Evolutionary conservation across 148 eudicot genomes (phyloP).

Genomic region (Dysphania ambrosioides): DNA sequence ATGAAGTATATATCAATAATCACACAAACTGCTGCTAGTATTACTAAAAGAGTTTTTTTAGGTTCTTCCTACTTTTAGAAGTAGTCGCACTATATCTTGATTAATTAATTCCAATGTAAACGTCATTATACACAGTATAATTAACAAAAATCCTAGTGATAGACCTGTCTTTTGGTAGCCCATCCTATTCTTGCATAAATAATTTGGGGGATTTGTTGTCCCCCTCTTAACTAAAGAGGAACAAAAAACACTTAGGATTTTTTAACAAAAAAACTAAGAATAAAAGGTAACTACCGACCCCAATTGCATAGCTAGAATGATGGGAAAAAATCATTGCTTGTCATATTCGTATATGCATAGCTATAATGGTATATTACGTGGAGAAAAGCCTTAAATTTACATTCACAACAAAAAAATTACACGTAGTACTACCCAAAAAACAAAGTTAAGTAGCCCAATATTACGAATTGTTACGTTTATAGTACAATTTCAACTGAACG

Average conservation of each 20-base stretch:
- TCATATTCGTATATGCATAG: not conserved
- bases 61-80: not conserved
- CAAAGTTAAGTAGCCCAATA: no score
- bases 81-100: not conserved
- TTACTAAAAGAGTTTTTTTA: not conserved
- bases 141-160: not conserved
- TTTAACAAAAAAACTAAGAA: not conserved
- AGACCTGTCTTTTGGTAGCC: not conserved
- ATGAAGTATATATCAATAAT: conserved; percentile 8
- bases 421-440: no score
- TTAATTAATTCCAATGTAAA: not conserved
- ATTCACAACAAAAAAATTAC: not conserved
- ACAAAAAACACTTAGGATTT: not conserved
- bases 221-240: not conserved
- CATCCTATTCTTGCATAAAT: not conserved
- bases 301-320: not conserved
- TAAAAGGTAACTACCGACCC: not conserved
- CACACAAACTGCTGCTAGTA: not conserved
- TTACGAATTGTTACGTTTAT: not conserved
- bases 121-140: not conserved
- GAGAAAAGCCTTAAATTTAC: not conserved
- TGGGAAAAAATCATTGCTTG: not conserved
- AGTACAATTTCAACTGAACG: no score
- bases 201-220: not conserved
- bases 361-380: not conserved